phyloP scores from a whole-genome alignment of 306 rosid species.

The Pachyrhizus erosus region DNA sequence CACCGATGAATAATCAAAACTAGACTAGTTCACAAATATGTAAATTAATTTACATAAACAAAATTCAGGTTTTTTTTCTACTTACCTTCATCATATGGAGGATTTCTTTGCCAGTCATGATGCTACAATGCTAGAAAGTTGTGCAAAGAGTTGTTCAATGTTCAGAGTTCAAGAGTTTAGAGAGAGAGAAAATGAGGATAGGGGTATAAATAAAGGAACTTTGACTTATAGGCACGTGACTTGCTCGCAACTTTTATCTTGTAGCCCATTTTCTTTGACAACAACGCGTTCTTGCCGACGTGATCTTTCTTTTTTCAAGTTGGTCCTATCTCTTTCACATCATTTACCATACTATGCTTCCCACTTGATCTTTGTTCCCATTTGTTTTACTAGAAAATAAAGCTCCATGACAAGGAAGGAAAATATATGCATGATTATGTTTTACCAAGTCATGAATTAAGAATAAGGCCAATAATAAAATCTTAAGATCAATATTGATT shows the following conservation, averaged over 20 bases:
- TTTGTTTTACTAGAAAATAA: conserved; percentile 1
- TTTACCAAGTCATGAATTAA: not conserved
- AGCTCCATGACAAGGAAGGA: not conserved
- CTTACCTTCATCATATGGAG: conserved; percentile 52
- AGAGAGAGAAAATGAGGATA: conserved; percentile 15
- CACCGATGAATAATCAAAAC: not conserved
- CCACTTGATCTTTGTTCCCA: conserved; percentile 37
- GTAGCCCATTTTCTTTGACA: conserved; percentile 37
- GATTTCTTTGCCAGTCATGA: conserved; percentile 53
- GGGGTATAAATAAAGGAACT: conserved; percentile 9
- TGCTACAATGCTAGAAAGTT: not conserved
- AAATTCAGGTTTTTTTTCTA: not conserved
- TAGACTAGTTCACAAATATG: not conserved
- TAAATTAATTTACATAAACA: not conserved
- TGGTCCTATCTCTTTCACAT: not conserved
- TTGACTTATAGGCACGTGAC: conserved; percentile 50
- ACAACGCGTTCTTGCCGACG: conserved; percentile 51
- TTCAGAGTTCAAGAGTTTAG: not conserved
- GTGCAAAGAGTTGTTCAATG: not conserved
- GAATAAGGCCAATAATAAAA: not conserved
- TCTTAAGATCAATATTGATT: not conserved
- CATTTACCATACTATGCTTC: not conserved
- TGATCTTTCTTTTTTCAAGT: not conserved
- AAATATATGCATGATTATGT: not conserved
- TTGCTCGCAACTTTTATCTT: conserved; percentile 3